Evolutionary conservation across 139 green algal species (phyloP), one percentile per base, ranked within the genome.

Genomic region (Choricystis sp.): DNA sequence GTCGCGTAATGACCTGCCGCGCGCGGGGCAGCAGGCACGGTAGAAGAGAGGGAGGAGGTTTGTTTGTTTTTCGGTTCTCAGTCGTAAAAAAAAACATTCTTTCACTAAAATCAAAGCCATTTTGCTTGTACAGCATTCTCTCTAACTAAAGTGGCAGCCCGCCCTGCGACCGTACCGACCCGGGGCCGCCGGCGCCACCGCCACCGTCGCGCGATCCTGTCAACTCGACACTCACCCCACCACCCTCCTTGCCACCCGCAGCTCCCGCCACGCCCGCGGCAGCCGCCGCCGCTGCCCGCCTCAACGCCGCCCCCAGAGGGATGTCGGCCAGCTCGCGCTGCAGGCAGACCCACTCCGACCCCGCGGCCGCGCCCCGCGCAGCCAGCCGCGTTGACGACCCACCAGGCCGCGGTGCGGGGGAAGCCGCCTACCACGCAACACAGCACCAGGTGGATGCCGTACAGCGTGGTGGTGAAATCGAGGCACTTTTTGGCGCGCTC

Each of bases 401-500:
- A 96, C 85, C 88, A 97, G 28, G 74, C 66, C 2, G 81, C 24
- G 24, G 69, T 74, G 28, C 63, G 57, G 16, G 89, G 89, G 30
- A 89, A 81, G 14, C 82, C 84, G 19, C 59, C 70, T 60, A 78
- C 85, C 5, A 49, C 52, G 5, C 71, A 79, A 23, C 74, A 80
- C 24, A 76, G 66, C 0, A 84, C 31, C 1, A 90, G 56, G 66
- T 97, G 90, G 22, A 96, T 62, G 29, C 92, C 52, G 72, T 93
- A 91, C 4, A 75, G 57, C 0, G 91, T 97, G 19, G 74, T 78
- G 5, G 80, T 76, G 72, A 96, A 97, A 67, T 97, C 90, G 16
- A 97, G 70, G 64, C 90, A 97, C 71, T 97, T 97, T 66, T 97
- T 97, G 2, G 89, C 82, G 0, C 90, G 75, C 72, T 95, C 79